A percentile compares a stretch with the other conserved stretches of the same genome.
Evolutionary conservation across 2,329 filamentous ascomycete species (phyloP).

Genomic region (Shiraia bambusicola): DNA sequence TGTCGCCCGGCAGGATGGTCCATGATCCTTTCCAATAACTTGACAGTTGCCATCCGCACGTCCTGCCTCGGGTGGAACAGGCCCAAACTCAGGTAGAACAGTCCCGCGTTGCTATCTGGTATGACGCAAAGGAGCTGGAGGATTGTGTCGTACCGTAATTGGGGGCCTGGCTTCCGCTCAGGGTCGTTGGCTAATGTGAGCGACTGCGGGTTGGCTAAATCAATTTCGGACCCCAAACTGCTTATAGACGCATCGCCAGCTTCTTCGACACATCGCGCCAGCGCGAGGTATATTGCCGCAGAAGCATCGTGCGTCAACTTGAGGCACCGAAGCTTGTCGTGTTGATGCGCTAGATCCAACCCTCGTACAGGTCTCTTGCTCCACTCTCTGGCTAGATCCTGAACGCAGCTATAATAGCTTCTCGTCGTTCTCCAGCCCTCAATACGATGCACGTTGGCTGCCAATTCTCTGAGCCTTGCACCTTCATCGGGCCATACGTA

Average conservation of each 20-base stretch:
- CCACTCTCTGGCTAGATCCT: constrained; percentile 50
- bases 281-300: constrained; percentile 80
- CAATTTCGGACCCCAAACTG: constrained; percentile 19
- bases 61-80: constrained; percentile 86
- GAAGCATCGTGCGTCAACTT: constrained; percentile 75
- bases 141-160: constrained; percentile 44
- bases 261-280: constrained; percentile 69
- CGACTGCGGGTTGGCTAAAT: constrained; percentile 23
- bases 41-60: constrained; percentile 75
- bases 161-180: constrained; percentile 22
- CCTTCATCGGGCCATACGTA: constrained; percentile 91
- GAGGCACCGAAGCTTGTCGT: constrained; percentile 83
- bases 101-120: constrained; percentile 79
- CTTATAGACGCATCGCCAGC: constrained; percentile 24
- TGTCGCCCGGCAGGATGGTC: constrained; percentile 89
- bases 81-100: constrained; percentile 89
- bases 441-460: constrained; percentile 87
- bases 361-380: constrained; percentile 65
- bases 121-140: constrained; percentile 72
- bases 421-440: constrained; percentile 96
- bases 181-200: constrained; percentile 30
- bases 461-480: constrained; percentile 79
- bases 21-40: constrained; percentile 77
- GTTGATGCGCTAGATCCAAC: constrained; percentile 88
- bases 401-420: constrained; percentile 93